A percentile compares a stretch with the other conserved stretches of the same genome.
Conservation (phyloP, 2,329 filamentous ascomycete genomes). For the Calonectria henricotiae region DNA sequence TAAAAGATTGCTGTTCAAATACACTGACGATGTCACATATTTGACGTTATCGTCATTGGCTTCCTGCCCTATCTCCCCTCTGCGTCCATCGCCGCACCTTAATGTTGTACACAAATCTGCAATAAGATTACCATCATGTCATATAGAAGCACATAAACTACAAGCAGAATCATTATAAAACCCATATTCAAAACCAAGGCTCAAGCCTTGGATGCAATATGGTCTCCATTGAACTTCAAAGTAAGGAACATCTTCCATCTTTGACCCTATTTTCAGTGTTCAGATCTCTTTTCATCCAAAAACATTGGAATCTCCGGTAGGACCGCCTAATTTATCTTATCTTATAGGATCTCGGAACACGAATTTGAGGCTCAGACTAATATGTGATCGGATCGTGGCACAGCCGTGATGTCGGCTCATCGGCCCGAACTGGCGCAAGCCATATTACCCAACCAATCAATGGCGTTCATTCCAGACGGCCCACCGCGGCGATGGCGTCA, state of each 20-base stretch:
- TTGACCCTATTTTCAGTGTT: not conserved
- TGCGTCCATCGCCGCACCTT: not conserved
- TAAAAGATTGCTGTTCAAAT: not conserved
- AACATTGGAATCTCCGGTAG: not conserved
- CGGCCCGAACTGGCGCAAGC: slow-evolving; percentile 46
- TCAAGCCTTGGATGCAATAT: not conserved
- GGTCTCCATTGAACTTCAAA: not conserved
- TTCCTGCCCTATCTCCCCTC: not conserved
- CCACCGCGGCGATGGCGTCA: slow-evolving; percentile 24
- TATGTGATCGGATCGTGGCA: slow-evolving; percentile 23
- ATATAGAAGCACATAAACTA: not conserved
- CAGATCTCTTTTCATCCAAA: not conserved
- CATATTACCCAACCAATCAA: slow-evolving; percentile 43
- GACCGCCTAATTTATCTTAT: not conserved
- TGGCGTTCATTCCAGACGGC: slow-evolving; percentile 28
- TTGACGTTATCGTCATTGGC: not conserved
- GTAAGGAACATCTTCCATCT: too few relatives aligned
- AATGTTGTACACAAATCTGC: not conserved
- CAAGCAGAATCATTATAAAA: not conserved
- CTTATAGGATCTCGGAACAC: not conserved
- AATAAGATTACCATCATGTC: not conserved
- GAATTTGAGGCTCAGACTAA: not conserved
- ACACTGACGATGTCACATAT: not conserved
- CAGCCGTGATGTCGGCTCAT: slow-evolving; percentile 38
- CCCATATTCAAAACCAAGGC: not conserved